phyloP scores from a whole-genome alignment of 2,329 filamentous ascomycete species.

The Xylogone sp. region DNA sequence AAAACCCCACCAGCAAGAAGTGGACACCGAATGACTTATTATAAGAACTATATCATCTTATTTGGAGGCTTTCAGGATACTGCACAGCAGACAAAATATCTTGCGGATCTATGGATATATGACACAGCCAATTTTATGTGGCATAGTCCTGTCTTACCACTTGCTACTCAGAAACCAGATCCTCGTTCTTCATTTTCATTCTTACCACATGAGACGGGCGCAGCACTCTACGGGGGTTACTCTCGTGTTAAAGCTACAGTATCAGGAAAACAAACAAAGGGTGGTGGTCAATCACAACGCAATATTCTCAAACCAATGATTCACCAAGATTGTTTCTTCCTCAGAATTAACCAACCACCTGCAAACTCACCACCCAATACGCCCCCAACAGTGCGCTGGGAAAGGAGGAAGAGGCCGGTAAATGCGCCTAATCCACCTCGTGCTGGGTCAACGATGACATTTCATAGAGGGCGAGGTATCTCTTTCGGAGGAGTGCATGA shows the following conservation, averaged over 20 bases:
- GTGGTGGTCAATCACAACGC: slow-evolving; percentile 53
- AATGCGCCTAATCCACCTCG: slow-evolving; percentile 82
- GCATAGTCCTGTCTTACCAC: slow-evolving; percentile 71
- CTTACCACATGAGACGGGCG: slow-evolving; percentile 84
- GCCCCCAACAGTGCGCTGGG: slow-evolving; percentile 79
- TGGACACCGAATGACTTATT: slow-evolving; percentile 94
- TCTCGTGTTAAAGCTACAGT: slow-evolving; percentile 78
- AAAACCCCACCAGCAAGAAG: slow-evolving; percentile 80
- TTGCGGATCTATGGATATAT: slow-evolving; percentile 93
- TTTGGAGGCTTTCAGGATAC: slow-evolving; percentile 98
- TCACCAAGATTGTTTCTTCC: slow-evolving; percentile 92
- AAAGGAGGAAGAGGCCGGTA: slow-evolving; percentile 85
- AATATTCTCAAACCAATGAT: slow-evolving; percentile 82
- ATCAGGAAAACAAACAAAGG: slow-evolving; percentile 59
- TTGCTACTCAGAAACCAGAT: slow-evolving; percentile 83
- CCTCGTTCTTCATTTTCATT: slow-evolving; percentile 88
- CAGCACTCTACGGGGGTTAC: slow-evolving; percentile 90
- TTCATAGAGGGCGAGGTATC: slow-evolving; percentile 89
- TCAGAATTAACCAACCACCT: slow-evolving; percentile 72
- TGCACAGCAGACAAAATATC: slow-evolving; percentile 88
- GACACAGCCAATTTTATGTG: slow-evolving; percentile 85
- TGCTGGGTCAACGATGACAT: slow-evolving; percentile 89
- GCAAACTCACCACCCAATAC: slow-evolving; percentile 62
- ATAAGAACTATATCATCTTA: slow-evolving; percentile 92
- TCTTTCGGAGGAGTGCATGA: slow-evolving; percentile 94